These are phyloP conservation scores for Kwoniella newhampshirensis DNA, from an alignment of 768 basidiomycete genomes.

Conservation along the genomic window DNA sequence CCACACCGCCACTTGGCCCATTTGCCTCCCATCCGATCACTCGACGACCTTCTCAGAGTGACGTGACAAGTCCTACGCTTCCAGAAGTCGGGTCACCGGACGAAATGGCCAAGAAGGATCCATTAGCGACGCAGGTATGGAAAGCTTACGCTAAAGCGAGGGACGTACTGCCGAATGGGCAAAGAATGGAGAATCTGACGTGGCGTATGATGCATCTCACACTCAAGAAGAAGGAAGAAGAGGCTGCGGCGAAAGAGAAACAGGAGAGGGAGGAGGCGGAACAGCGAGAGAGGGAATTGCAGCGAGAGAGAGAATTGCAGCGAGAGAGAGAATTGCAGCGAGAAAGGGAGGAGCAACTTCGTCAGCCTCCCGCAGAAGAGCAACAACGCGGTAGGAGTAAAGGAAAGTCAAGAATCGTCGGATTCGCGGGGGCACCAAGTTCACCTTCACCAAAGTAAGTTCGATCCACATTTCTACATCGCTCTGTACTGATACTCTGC, in stretches of 20 bases:
- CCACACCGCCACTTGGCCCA: conserved; percentile 4
- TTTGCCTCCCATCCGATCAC: conserved; percentile 26
- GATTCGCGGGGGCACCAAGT: conserved; percentile 41
- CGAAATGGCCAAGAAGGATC: conserved; percentile 65
- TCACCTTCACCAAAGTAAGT: conserved; percentile 61
- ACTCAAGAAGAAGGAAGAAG: conserved; percentile 66
- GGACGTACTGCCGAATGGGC: conserved; percentile 82
- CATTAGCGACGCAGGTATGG: conserved; percentile 94
- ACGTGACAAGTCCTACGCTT: conserved; percentile 26
- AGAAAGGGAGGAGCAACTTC: background rate
- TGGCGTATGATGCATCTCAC: conserved; percentile 99
- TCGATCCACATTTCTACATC: background rate
- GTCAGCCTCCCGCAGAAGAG: conserved; percentile 39
- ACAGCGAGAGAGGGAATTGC: conserved; percentile 16
- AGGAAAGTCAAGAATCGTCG: conserved; percentile 50
- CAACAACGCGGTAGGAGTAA: conserved; percentile 49
- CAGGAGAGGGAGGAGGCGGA: conserved; percentile 12
- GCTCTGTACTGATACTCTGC: conserved; percentile 3
- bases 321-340: conserved; percentile 17
- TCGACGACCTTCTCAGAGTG: conserved; percentile 34
- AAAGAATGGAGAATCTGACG: conserved; percentile 95
- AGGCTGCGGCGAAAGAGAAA: conserved; percentile 23
- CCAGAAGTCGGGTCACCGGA: conserved; percentile 29
- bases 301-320: conserved; percentile 37
- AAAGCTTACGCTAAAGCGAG: conserved; percentile 91